Evolutionary conservation across 192 early-diverging fungal genomes (phyloP).

Genomic region (Podila epigama): DNA sequence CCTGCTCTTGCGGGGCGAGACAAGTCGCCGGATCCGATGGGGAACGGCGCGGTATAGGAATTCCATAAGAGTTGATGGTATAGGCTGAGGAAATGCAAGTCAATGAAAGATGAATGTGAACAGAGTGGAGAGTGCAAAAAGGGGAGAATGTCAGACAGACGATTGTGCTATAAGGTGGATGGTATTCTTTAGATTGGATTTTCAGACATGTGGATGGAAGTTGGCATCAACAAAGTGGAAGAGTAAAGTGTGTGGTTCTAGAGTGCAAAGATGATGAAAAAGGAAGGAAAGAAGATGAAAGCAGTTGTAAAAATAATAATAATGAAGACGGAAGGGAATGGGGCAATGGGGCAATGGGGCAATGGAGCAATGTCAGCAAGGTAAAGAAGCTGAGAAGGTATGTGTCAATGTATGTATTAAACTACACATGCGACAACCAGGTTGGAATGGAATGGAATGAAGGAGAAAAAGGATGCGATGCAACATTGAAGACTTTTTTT

Average conservation of each 20-base stretch:
- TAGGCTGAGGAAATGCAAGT: neutral
- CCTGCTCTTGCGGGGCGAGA: constrained; percentile 16
- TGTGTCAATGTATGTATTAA: neutral
- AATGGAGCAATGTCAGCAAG: no score
- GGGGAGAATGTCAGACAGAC: neutral
- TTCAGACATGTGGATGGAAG: neutral
- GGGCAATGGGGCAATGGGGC: no score
- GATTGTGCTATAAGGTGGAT: neutral
- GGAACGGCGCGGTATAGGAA: constrained; percentile 47
- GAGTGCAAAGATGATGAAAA: neutral
- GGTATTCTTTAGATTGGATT: neutral
- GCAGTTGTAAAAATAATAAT: neutral
- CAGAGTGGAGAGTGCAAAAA: neutral
- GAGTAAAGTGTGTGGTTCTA: neutral
- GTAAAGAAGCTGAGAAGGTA: neutral
- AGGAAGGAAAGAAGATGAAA: neutral
- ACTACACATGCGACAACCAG: neutral
- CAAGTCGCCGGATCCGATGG: constrained; percentile 29
- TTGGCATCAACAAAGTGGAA: no score
- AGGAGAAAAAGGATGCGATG: neutral
- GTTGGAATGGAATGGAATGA: neutral
- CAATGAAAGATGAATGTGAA: neutral
- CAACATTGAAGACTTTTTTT: no score
- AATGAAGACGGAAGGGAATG: neutral
- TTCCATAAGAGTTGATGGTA: constrained; percentile 18